A percentile compares a stretch with the other conserved stretches of the same genome.
phyloP scores from a whole-genome alignment of 139 green algal genomes.

The Pedinophyceae sp. region DNA sequence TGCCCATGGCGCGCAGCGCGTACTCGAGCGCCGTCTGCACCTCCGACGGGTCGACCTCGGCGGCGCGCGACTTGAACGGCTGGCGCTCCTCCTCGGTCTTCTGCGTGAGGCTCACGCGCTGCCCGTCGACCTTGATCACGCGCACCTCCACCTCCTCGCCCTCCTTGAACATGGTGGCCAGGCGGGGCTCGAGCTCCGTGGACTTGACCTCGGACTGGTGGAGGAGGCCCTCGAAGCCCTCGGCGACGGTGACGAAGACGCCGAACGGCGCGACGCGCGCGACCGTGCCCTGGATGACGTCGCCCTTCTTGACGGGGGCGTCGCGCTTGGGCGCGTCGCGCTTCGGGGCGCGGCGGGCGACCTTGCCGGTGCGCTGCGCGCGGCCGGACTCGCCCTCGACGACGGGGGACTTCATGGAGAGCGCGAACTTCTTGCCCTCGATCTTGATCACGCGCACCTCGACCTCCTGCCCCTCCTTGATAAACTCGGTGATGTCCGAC shows the following conservation, averaged over 20 bases:
- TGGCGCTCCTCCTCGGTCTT: conserved; percentile 16
- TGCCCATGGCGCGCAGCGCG: conserved; percentile 12
- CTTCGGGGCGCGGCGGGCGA: neutral
- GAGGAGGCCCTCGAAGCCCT: conserved; percentile 46
- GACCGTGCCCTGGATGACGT: conserved; percentile 38
- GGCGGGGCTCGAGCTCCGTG: conserved; percentile 12
- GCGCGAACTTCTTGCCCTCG: conserved; percentile 28
- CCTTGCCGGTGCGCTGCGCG: neutral
- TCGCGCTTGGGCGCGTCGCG: neutral
- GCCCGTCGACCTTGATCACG: conserved; percentile 22
- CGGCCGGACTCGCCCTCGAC: conserved; percentile 2
- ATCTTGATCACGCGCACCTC: conserved; percentile 22
- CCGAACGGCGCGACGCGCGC: conserved; percentile 29
- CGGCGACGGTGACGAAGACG: conserved; percentile 45
- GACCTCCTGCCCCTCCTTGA: conserved; percentile 26
- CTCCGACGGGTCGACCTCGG: neutral
- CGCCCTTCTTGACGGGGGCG: conserved; percentile 18
- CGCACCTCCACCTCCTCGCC: conserved; percentile 35
- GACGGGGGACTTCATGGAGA: conserved; percentile 35
- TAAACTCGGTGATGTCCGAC: conserved; percentile 26
- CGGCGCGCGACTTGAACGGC: conserved; percentile 4
- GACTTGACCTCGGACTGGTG: conserved; percentile 37
- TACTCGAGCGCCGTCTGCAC: conserved; percentile 6
- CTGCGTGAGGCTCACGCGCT: conserved; percentile 31
- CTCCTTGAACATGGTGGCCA: conserved; percentile 11